phyloP scores from a whole-genome alignment of 2,329 filamentous ascomycete genomes.

The Ophiognomonia clavigignenti-juglandacearum region DNA sequence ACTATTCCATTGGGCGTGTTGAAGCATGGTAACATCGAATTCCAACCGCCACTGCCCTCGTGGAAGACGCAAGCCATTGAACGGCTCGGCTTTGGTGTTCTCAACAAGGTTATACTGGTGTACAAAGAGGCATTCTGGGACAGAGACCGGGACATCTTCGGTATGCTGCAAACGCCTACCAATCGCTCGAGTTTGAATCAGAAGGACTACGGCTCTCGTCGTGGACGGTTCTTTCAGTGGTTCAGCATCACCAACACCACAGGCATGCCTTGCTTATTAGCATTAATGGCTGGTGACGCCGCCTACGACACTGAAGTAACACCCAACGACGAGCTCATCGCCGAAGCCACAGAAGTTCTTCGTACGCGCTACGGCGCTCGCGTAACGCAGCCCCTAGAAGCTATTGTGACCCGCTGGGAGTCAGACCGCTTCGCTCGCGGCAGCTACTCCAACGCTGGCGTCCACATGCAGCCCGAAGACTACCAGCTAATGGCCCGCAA shows the following conservation, averaged over 20 bases:
- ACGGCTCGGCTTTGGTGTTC: conserved; percentile 83
- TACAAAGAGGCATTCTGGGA: conserved; percentile 94
- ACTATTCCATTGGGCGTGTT: conserved; percentile 88
- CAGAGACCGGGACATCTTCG: conserved; percentile 84
- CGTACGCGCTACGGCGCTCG: conserved; percentile 66
- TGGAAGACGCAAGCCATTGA: conserved; percentile 80
- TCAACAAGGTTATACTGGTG: conserved; percentile 93
- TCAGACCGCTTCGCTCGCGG: conserved; percentile 87
- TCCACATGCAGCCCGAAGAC: conserved; percentile 75
- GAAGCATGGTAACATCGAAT: conserved; percentile 76
- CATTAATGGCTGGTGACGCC: conserved; percentile 92
- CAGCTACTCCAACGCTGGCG: conserved; percentile 91
- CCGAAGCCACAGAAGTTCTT: conserved; percentile 75
- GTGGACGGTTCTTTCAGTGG: conserved; percentile 96
- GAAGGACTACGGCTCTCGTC: conserved; percentile 69
- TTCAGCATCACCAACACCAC: conserved; percentile 92
- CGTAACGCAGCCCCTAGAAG: conserved; percentile 69
- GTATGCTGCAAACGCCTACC: conserved; percentile 72
- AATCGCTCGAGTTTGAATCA: conserved; percentile 69
- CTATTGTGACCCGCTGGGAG: conserved; percentile 88
- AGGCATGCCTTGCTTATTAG: conserved; percentile 81
- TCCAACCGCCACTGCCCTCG: conserved; percentile 81
- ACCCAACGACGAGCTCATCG: conserved; percentile 69
- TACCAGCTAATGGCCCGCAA: conserved; percentile 87
- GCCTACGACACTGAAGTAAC: conserved; percentile 81